Base-by-base conservation (phyloP, 352 stramenopile species). In the Phytophthora rubi region DNA sequence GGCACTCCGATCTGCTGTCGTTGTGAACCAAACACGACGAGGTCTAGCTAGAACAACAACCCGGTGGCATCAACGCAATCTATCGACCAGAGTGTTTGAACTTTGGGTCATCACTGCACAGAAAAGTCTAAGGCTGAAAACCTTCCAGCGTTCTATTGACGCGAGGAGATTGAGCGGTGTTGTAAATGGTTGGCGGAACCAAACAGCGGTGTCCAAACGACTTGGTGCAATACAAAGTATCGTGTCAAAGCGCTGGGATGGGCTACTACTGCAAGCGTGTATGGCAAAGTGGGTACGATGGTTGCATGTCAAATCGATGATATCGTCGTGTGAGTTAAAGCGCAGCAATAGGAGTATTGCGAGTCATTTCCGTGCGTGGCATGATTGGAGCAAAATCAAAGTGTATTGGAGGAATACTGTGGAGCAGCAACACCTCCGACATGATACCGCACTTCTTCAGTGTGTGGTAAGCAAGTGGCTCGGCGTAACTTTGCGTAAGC, bases 401-500 rank as follows among this genome's bases (percentile, higher is more conserved):
- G 6, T 55, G 2, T 59, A 5, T 2, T 18, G n/a, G 5, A 49
- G 48, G 10, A 62, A 63, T 10, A 44, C 30, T 45, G 39, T 78
- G 5, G 28, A 60, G 9, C 35, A 57, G 15, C 49, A 63, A 5
- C 57, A 13, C 15, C 23, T 53, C 21, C 59, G 56, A 49, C 53
- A 18, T 10, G 30, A 63, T 8, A 15, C 28, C 57, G 23, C 18
- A 37, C 33, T 71, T 2, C 16, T 73, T 6, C 55, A 66, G 9
- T 39, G 26, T 10, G 16, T 77, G 6, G 23, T 82, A 8, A 57
- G 47, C 7, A 33, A 72, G n/a, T 85, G 77, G 75, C 47, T 62
- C 59, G 68, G 69, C 6, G 48, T 75, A 18, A 72, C 53, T 18
- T 59, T 82, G 33, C 69, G 75, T 49, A 80, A 69, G 23, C 59